Percentiles rank a stretch among this genome's conserved stretches.
phyloP scores from a whole-genome alignment of 1,284 basidiomycete genomes.

The Malassezia pachydermatis region DNA sequence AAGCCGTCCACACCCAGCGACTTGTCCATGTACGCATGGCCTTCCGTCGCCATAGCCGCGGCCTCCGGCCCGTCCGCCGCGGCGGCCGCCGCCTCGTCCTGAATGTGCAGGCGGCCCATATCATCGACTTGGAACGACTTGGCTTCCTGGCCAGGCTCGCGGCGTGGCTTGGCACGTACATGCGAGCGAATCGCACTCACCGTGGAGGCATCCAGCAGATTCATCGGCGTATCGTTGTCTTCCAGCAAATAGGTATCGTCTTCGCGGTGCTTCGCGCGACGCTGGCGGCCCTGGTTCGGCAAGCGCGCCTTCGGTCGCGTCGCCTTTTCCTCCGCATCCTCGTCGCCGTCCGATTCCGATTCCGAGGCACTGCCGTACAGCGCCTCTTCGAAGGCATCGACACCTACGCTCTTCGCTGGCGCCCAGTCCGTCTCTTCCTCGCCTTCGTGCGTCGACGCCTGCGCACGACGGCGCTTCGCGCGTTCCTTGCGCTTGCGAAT shows the following conservation, averaged over 20 bases:
- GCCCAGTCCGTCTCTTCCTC: constrained; percentile 9
- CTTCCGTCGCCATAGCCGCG: constrained; percentile 56
- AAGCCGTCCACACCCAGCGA: constrained; percentile 78
- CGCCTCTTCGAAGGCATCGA: constrained; percentile 45
- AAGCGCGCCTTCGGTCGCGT: background rate
- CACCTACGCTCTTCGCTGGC: background rate
- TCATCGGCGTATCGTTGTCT: constrained; percentile 90
- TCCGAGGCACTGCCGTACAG: constrained; percentile 42
- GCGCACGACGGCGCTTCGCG: constrained; percentile 57
- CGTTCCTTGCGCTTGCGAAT: constrained; percentile 86
- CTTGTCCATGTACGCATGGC: constrained; percentile 66
- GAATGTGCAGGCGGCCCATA: constrained; percentile 80
- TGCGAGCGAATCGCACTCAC: constrained; percentile 14
- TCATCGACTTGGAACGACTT: constrained; percentile 76
- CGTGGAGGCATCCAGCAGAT: constrained; percentile 65
- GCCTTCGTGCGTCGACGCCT: constrained; percentile 51
- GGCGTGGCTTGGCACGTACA: constrained; percentile 20
- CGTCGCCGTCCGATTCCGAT: constrained; percentile 27
- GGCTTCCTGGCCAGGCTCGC: constrained; percentile 67
- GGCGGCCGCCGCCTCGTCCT: constrained; percentile 50
- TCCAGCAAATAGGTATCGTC: constrained; percentile 59
- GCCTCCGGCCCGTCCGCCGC: constrained; percentile 50
- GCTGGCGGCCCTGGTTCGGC: background rate
- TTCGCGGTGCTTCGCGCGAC: constrained; percentile 20
- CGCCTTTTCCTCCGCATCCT: constrained; percentile 9